These are phyloP conservation scores for Paecilomyces niveus DNA, from an alignment of 2,329 filamentous ascomycete genomes.

Conservation along the genomic window DNA sequence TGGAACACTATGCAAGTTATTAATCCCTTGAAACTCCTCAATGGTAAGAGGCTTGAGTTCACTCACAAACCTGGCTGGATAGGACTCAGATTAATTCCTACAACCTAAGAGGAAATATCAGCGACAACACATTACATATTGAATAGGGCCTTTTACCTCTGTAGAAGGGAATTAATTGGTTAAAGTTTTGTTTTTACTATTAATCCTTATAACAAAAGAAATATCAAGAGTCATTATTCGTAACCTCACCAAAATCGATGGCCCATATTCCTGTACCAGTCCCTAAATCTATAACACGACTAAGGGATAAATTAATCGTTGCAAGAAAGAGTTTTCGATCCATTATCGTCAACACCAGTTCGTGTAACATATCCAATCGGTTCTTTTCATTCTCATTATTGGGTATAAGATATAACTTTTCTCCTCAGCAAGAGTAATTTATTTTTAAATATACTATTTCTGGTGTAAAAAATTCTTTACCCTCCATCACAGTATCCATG, in stretches of 20 bases:
- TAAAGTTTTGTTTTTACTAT: slow-evolving; percentile 11
- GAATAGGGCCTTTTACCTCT: slow-evolving; percentile 1
- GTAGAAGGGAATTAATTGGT: slow-evolving; percentile 21
- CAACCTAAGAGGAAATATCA: background rate
- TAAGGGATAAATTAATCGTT: background rate
- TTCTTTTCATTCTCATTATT: slow-evolving; percentile 2
- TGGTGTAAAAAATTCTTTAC: background rate
- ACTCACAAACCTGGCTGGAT: slow-evolving; percentile 1
- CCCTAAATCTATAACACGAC: slow-evolving; percentile 1
- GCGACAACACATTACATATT: background rate
- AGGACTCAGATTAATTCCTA: slow-evolving; percentile 2
- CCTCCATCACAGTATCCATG: slow-evolving; percentile 18
- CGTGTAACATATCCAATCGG: slow-evolving; percentile 3
- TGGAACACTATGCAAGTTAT: slow-evolving; percentile 30
- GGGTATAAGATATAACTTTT: slow-evolving; percentile 5
- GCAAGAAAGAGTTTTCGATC: background rate
- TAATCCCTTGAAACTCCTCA: background rate
- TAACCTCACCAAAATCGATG: slow-evolving; percentile 1
- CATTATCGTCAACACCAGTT: background rate
- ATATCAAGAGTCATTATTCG: background rate
- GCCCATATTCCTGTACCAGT: slow-evolving; percentile 5
- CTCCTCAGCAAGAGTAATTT: background rate
- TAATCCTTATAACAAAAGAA: background rate
- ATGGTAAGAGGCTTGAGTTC: too few species aligned
- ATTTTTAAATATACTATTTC: too few species aligned